Conservation (phyloP, 345 rosid species). For the Pistacia vera region DNA sequence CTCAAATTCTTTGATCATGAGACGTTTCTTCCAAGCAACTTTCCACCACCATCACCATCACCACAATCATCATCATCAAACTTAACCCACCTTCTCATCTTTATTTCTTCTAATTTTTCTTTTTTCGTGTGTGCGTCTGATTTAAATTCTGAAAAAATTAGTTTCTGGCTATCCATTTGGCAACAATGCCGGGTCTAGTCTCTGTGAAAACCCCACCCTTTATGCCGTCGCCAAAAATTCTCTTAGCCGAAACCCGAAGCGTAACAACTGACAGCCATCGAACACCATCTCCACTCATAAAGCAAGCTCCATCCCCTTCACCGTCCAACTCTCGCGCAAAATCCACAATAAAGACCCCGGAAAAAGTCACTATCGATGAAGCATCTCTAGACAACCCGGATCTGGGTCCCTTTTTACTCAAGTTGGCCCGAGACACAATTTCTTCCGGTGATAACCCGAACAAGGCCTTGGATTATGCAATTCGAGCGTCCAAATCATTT, state of each 20-base stretch:
- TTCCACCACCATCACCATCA: conserved; percentile 21
- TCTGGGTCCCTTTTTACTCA: conserved; percentile 40
- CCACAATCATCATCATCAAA: conserved; percentile 6
- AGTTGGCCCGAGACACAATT: conserved; percentile 35
- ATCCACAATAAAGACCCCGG: conserved; percentile 22
- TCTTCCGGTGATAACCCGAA: conserved; percentile 30
- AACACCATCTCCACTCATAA: conserved; percentile 26
- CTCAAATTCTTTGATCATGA: conserved; percentile 40
- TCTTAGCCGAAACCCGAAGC: conserved; percentile 19
- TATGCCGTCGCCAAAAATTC: conserved; percentile 23
- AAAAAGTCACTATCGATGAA: conserved; percentile 24
- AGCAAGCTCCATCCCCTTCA: conserved; percentile 30
- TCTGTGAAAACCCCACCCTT: conserved; percentile 33
- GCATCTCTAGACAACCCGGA: conserved; percentile 31
- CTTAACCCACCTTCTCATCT: conserved; percentile 5
- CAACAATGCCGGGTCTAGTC: conserved; percentile 34
- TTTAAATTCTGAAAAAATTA: neutral
- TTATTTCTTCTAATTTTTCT: neutral
- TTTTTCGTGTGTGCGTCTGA: neutral
- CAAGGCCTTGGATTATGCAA: conserved; percentile 42
- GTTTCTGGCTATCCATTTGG: neutral
- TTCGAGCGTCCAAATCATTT: conserved; percentile 40
- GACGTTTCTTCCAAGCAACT: conserved; percentile 50
- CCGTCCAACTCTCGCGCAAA: conserved; percentile 22
- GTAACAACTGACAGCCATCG: conserved; percentile 12